Evolutionary conservation across 2,329 filamentous ascomycete genomes (phyloP).

Genomic region (Neofusicoccum laricinum): DNA sequence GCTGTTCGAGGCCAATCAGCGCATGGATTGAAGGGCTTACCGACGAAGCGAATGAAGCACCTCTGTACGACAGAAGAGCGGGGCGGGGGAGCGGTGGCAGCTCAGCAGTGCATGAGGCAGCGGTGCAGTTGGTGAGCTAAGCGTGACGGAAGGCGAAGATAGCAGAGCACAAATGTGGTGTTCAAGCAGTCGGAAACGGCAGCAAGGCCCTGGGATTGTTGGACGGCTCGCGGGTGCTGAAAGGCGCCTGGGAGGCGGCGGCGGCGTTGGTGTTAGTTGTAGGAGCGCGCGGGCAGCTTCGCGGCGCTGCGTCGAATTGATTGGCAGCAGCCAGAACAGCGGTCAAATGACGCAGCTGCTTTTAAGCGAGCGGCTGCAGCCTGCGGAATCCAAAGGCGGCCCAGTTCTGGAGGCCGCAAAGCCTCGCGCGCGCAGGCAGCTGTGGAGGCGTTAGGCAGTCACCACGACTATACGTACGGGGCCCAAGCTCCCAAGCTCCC

Average conservation of each 20-base stretch:
- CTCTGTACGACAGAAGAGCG: background rate
- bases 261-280: background rate
- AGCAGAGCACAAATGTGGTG: background rate
- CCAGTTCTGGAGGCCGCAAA: too few species aligned
- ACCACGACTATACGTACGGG: too few species aligned
- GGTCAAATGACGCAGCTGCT: background rate
- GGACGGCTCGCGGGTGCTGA: background rate
- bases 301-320: background rate
- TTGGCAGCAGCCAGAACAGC: background rate
- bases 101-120: background rate
- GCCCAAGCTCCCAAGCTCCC: too few species aligned
- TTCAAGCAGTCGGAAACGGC: background rate
- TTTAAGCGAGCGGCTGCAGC: too few species aligned
- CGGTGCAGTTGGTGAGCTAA: background rate
- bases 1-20: too few species aligned
- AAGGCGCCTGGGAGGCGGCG: background rate
- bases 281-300: background rate
- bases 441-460: background rate
- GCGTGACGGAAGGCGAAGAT: background rate
- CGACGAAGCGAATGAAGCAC: background rate
- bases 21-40: background rate
- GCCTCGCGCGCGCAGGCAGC: background rate
- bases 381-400: background rate
- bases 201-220: too few species aligned
- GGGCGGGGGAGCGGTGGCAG: background rate